These are phyloP conservation scores for Apiospora kogelbergensis DNA, from an alignment of 2,329 filamentous ascomycete species.

Conservation along the genomic window DNA sequence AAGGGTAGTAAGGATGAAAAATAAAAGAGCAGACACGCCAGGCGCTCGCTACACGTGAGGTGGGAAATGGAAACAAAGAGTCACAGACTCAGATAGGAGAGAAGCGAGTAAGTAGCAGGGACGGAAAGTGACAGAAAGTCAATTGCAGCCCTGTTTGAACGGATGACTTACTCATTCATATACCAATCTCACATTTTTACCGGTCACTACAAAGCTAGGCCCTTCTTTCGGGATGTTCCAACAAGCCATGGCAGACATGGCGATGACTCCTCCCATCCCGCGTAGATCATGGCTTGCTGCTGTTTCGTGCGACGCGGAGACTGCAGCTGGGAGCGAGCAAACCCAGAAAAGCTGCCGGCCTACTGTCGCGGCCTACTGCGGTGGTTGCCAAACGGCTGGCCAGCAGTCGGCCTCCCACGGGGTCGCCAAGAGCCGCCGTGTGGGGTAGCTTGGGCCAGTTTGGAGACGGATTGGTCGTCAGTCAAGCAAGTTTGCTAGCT, in stretches of 20 bases:
- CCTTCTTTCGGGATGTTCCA: not conserved
- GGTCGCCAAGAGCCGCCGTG: not conserved
- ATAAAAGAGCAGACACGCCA: not conserved
- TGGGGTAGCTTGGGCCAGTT: not conserved
- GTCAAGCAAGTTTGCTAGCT: not conserved
- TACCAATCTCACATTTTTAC: not conserved
- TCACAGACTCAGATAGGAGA: not conserved
- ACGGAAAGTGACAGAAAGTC: not conserved
- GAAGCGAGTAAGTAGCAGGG: not conserved
- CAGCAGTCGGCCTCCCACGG: not conserved
- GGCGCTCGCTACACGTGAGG: not conserved
- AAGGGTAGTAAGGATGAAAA: not conserved
- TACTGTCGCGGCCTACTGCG: not conserved
- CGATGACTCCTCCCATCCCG: not conserved
- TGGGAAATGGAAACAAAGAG: not conserved
- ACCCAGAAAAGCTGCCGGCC: not conserved
- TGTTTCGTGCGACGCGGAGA: not conserved
- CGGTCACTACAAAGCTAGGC: not conserved
- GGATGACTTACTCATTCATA: conserved; percentile 4
- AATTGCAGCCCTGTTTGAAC: not conserved
- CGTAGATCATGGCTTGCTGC: not conserved
- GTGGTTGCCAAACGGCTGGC: not conserved
- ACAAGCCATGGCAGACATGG: not conserved
- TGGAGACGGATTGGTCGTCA: not conserved
- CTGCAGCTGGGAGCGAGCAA: not conserved